Evolutionary conservation across 2,329 filamentous ascomycete species (phyloP).

Genomic region (Trichoderma sp.): DNA sequence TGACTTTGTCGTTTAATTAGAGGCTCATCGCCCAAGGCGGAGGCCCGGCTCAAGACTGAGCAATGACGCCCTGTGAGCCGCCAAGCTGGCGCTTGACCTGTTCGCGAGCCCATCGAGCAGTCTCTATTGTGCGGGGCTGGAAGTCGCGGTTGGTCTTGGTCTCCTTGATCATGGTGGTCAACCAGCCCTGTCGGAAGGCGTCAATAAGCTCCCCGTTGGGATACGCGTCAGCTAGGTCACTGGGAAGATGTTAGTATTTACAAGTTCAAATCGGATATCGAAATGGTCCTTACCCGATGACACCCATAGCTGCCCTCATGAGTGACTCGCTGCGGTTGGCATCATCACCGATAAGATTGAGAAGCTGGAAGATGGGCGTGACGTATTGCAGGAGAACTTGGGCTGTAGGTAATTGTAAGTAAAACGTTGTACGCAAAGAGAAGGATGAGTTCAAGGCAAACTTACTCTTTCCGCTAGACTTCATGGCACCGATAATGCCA

Average conservation of each 20-base stretch:
- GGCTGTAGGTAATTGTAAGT: slow-evolving; percentile 51
- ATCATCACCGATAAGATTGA: slow-evolving; percentile 78
- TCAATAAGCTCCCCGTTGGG: slow-evolving; percentile 83
- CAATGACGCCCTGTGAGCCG: slow-evolving; percentile 54
- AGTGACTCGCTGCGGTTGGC: slow-evolving; percentile 87
- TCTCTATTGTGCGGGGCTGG: slow-evolving; percentile 81
- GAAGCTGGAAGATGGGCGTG: slow-evolving; percentile 81
- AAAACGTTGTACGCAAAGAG: slow-evolving; percentile 30
- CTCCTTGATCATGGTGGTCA: slow-evolving; percentile 87
- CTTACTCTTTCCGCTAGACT: slow-evolving; percentile 74
- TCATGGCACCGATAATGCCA: slow-evolving; percentile 94
- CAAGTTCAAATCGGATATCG: background rate
- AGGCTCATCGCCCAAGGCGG: background rate
- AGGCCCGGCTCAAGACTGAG: slow-evolving; percentile 44
- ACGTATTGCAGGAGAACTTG: slow-evolving; percentile 75
- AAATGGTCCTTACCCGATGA: slow-evolving; percentile 74
- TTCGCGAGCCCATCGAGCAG: slow-evolving; percentile 94
- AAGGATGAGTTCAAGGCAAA: slow-evolving; percentile 24
- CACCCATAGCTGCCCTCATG: slow-evolving; percentile 93
- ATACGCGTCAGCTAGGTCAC: slow-evolving; percentile 92
- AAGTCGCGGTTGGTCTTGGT: slow-evolving; percentile 88
- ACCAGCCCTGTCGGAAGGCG: slow-evolving; percentile 88
- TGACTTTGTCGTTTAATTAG: background rate
- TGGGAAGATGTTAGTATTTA: slow-evolving; percentile 39
- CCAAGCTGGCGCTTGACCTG: slow-evolving; percentile 90